These are phyloP conservation scores for Microcos paniculata DNA, from an alignment of 345 rosid genomes.

Conservation along the genomic window DNA sequence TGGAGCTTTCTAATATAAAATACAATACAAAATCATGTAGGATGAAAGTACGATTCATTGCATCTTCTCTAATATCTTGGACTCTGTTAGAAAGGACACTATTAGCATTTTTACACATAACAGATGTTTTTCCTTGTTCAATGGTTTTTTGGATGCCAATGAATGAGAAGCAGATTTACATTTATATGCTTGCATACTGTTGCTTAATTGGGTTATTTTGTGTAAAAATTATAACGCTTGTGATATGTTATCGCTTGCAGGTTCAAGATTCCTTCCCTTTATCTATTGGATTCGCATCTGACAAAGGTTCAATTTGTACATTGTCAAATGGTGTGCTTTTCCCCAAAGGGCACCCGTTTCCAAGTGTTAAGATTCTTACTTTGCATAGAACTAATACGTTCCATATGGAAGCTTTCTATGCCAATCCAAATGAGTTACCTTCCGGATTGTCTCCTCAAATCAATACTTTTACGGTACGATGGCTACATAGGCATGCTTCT, in stretches of 20 bases:
- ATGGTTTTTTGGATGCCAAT: background rate
- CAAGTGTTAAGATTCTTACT: constrained; percentile 68
- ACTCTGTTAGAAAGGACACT: background rate
- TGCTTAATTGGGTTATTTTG: background rate
- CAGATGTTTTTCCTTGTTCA: background rate
- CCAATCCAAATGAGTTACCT: constrained; percentile 47
- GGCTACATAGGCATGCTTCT: background rate
- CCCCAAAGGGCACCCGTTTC: constrained; percentile 66
- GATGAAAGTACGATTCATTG: background rate
- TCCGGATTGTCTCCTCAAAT: constrained; percentile 40
- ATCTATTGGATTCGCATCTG: constrained; percentile 64
- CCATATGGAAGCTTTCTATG: constrained; percentile 61
- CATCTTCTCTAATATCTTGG: background rate
- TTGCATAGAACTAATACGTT: constrained; percentile 49
- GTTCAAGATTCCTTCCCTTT: constrained; percentile 83
- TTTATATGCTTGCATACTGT: constrained; percentile 2
- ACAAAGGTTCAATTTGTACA: constrained; percentile 49
- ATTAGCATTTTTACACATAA: background rate
- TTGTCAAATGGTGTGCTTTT: constrained; percentile 54
- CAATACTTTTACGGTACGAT: constrained; percentile 49
- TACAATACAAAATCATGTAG: background rate
- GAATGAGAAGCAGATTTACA: background rate
- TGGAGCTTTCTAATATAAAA: background rate
- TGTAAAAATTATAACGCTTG: background rate
- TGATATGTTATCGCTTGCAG: constrained; percentile 33